phyloP scores from a whole-genome alignment of 345 rosid genomes.

The Populus alba region DNA sequence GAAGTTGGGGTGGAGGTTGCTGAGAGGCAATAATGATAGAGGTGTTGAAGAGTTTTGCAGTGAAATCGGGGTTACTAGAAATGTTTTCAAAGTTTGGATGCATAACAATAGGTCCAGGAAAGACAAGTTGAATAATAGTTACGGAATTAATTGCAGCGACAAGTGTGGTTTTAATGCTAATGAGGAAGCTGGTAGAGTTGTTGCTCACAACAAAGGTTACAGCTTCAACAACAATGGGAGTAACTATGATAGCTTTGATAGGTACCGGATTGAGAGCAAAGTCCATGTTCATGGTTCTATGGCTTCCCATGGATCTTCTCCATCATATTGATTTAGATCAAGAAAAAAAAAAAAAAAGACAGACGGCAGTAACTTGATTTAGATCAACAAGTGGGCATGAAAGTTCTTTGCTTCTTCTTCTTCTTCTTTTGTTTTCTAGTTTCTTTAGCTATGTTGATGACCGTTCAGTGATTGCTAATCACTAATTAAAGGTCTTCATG shows the following conservation, averaged over 20 bases:
- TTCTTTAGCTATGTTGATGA: slow-evolving; percentile 1
- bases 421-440: background rate
- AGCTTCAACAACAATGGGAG: background rate
- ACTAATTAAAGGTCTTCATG: slow-evolving; percentile 7
- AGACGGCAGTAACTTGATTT: background rate
- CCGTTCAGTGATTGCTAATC: slow-evolving; percentile 13
- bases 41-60: slow-evolving; percentile 49
- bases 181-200: background rate
- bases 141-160: slow-evolving; percentile 3
- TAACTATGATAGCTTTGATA: background rate
- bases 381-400: background rate
- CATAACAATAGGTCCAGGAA: slow-evolving; percentile 67
- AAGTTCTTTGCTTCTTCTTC: background rate
- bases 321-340: slow-evolving; percentile 8
- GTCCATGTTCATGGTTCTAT: slow-evolving; percentile 11
- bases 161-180: background rate
- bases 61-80: slow-evolving; percentile 58
- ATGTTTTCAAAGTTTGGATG: slow-evolving; percentile 84
- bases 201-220: background rate
- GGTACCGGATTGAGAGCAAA: slow-evolving; percentile 12
- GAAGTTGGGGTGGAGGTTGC: slow-evolving; percentile 69
- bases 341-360: background rate
- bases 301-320: slow-evolving; percentile 22
- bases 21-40: slow-evolving; percentile 45
- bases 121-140: slow-evolving; percentile 26